A percentile compares a stretch with the other conserved stretches of the same genome.
Conservation (phyloP, 2,329 filamentous ascomycete species). For the Colletotrichum lindemuthianum region DNA sequence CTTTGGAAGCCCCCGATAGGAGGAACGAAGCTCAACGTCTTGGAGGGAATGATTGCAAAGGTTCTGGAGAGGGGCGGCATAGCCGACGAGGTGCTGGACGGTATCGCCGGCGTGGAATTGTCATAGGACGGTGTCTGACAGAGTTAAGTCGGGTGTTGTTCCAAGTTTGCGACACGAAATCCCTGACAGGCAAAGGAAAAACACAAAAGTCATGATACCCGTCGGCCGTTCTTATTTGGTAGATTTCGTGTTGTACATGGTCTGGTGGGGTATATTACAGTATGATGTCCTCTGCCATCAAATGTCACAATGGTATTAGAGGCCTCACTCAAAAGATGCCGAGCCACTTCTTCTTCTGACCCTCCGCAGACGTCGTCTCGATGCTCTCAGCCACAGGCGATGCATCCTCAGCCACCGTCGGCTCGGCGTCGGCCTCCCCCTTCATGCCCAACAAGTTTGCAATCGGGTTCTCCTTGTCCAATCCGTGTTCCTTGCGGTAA, state of each 20-base stretch:
- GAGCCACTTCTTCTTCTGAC: slow-evolving; percentile 78
- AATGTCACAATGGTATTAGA: background rate
- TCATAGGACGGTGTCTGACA: slow-evolving; percentile 50
- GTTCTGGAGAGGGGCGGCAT: slow-evolving; percentile 82
- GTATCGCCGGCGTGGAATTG: slow-evolving; percentile 79
- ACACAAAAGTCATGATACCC: slow-evolving; percentile 33
- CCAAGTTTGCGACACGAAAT: slow-evolving; percentile 15
- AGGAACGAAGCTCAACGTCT: slow-evolving; percentile 78
- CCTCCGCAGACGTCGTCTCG: slow-evolving; percentile 33
- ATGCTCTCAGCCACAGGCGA: slow-evolving; percentile 20
- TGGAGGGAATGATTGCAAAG: slow-evolving; percentile 80
- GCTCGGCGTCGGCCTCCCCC: slow-evolving; percentile 46
- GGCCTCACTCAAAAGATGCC: slow-evolving; percentile 74
- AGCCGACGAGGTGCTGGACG: slow-evolving; percentile 85
- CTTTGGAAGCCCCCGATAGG: slow-evolving; percentile 90
- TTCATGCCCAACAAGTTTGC: slow-evolving; percentile 53
- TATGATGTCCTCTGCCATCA: background rate
- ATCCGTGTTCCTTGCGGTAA: slow-evolving; percentile 86
- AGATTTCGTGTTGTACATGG: slow-evolving; percentile 32
- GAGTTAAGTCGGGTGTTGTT: background rate
- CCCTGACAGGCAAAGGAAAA: slow-evolving; percentile 6
- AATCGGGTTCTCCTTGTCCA: slow-evolving; percentile 72
- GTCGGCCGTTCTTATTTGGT: slow-evolving; percentile 20
- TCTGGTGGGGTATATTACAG: slow-evolving; percentile 31
- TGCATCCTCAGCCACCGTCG: slow-evolving; percentile 43